phyloP scores from a whole-genome alignment of 371 early-diverging fungal genomes.

The Mortierella sp. region DNA sequence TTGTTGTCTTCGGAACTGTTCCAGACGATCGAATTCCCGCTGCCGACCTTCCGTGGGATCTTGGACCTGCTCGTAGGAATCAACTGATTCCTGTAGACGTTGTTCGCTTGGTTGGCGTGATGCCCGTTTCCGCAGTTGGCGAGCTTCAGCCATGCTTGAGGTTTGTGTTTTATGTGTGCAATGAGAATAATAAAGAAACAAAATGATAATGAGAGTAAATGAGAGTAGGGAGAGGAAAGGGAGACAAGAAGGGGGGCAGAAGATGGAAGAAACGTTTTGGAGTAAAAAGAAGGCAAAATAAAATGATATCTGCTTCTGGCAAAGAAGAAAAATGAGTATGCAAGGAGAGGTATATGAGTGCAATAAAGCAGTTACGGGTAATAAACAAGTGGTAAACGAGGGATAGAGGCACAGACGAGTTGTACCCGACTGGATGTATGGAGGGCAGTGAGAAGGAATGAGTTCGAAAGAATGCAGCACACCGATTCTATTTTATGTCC shows the following conservation, averaged over 20 bases:
- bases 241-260: neutral
- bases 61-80: neutral
- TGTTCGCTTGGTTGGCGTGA: neutral
- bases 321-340: too few species aligned
- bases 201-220: neutral
- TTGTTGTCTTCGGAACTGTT: constrained; percentile 7
- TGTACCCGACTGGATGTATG: neutral
- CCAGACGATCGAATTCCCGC: neutral
- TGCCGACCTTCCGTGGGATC: constrained; percentile 1
- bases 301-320: too few species aligned
- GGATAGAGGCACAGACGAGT: too few species aligned
- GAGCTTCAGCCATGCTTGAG: neutral
- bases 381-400: too few species aligned
- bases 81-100: neutral
- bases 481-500: too few species aligned
- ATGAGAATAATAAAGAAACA: neutral
- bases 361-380: too few species aligned
- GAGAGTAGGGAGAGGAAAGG: constrained; percentile 2
- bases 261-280: neutral
- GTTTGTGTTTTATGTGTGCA: neutral
- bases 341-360: too few species aligned
- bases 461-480: too few species aligned
- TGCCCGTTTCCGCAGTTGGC: neutral
- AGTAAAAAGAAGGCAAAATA: too few species aligned
- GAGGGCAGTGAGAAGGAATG: constrained; percentile 1